A percentile compares a stretch with the other conserved stretches of the same genome.
phyloP scores from a whole-genome alignment of 192 early-diverging fungal species.

The Glomus cerebriforme region DNA sequence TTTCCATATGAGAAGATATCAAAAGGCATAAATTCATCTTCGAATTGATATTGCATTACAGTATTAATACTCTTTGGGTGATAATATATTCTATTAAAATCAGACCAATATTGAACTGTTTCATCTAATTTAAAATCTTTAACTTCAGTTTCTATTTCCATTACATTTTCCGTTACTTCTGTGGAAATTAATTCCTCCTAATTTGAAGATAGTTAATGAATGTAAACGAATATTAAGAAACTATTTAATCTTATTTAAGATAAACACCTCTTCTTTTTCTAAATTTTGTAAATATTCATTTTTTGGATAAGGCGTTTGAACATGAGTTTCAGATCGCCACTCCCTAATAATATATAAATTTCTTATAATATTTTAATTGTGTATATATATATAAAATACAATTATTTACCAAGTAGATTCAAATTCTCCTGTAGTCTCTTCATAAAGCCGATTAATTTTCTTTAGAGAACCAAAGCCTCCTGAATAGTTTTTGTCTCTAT shows the following conservation, averaged over 20 bases:
- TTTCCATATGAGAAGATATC: conserved; percentile 53
- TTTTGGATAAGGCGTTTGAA: conserved; percentile 22
- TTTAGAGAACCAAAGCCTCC: conserved; percentile 50
- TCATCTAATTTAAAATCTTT: conserved; percentile 56
- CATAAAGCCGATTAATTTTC: conserved; percentile 41
- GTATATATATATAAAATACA: background rate
- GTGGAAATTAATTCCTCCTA: background rate
- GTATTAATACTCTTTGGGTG: conserved; percentile 65
- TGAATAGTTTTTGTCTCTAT: background rate
- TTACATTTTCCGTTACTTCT: background rate
- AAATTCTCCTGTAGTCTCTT: conserved; percentile 40
- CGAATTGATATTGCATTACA: conserved; percentile 44
- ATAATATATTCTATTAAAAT: conserved; percentile 77
- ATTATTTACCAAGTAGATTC: conserved; percentile 38
- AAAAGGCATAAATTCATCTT: conserved; percentile 53
- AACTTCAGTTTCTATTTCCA: conserved; percentile 31
- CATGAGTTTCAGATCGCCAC: background rate
- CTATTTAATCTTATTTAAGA: background rate
- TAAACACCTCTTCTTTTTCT: conserved; percentile 13
- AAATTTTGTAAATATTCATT: conserved; percentile 20
- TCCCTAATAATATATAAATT: background rate
- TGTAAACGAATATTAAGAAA: background rate
- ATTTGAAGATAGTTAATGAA: background rate
- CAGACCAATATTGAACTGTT: conserved; percentile 72
- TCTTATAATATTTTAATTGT: background rate